Base-by-base conservation (phyloP, 2,329 filamentous ascomycete species). In the Bertia moriformis region DNA sequence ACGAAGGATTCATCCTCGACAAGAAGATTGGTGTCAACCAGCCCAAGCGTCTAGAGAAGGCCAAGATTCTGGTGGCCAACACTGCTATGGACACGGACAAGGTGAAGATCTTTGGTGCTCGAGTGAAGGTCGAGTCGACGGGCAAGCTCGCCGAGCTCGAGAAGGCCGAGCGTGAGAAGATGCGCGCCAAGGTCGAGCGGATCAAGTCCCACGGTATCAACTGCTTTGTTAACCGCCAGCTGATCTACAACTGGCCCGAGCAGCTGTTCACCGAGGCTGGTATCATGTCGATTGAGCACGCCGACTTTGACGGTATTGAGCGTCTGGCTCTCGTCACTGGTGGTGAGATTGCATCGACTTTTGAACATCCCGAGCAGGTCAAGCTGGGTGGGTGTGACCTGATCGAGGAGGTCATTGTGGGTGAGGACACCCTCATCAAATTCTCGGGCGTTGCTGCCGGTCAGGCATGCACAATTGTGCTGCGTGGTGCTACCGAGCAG, bases 161-260 rank as follows among this genome's bases (percentile, higher is more conserved):
- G 62, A 94, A 93, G 72, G 91, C 91, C 4, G 91, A 96, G 68
- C 83, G 86, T 53, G 91, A 98, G 53, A 96, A 96, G 78, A 98
- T 98, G 91, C 93, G 88, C 71, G 83, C 84, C 48, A 98, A 98
- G 73, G 91, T 98, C 36, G 91, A 98, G 46, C 89, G 86, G 62
- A 98, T 98, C 67, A 98, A 96, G 74, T 74, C 86, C 37, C 91
- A 98, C 55, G 91, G 91, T 43, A 95, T 98, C 66, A 98, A 98
- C 73, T 96, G 91, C 71, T 98, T 98, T 62, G 94, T 98, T 62
- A 98, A 98, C 73, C 73, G 91, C 50, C 91, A 98, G 61, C 77
- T 98, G 46, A 98, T 98, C 65, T 98, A 98, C 73, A 98, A 98
- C 71, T 98, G 91, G 91, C 91, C 91, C 4, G 91, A 98, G 63